These are phyloP conservation scores for Phytopythium mirpurense DNA, from an alignment of 352 stramenopile genomes.

Conservation along the genomic window DNA sequence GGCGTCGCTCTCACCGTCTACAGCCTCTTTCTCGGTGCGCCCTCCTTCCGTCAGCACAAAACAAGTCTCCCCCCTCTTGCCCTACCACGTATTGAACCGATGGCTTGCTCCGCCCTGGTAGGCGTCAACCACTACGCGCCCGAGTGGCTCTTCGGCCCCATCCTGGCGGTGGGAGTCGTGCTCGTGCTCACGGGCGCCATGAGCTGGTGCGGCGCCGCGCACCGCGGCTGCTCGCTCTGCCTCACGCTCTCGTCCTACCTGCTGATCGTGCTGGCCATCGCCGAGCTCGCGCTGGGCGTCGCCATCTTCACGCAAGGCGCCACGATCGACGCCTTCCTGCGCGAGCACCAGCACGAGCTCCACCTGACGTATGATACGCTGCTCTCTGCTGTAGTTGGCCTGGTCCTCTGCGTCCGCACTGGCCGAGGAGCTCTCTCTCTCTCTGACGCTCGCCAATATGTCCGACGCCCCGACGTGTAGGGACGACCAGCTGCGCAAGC, in stretches of 20 bases:
- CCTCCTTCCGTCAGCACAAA: neutral
- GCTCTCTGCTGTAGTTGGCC: constrained; percentile 1
- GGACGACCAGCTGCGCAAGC: constrained; percentile 42
- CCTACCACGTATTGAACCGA: too few relatives aligned
- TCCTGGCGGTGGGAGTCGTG: constrained; percentile 43
- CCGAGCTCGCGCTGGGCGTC: constrained; percentile 55
- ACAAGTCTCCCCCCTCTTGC: neutral
- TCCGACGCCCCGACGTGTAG: too few relatives aligned
- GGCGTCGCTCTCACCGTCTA: constrained; percentile 54
- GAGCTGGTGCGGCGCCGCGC: constrained; percentile 63
- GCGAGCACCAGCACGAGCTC: constrained; percentile 57
- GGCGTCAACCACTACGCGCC: constrained; percentile 60
- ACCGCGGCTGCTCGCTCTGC: constrained; percentile 34
- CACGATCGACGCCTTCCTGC: constrained; percentile 55
- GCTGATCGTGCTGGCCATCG: constrained; percentile 50
- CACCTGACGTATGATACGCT: constrained; percentile 41
- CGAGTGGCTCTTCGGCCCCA: constrained; percentile 61
- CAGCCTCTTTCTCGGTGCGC: constrained; percentile 47
- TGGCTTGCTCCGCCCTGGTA: too few relatives aligned
- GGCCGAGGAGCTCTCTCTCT: constrained; percentile 7
- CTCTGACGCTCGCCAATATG: too few relatives aligned
- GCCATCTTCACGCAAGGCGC: constrained; percentile 63
- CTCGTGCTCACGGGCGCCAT: constrained; percentile 41
- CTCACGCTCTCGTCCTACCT: constrained; percentile 58
- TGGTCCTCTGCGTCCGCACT: neutral